Base-by-base conservation (phyloP, 305 asterid genomes). In the Ilex paraguariensis region DNA sequence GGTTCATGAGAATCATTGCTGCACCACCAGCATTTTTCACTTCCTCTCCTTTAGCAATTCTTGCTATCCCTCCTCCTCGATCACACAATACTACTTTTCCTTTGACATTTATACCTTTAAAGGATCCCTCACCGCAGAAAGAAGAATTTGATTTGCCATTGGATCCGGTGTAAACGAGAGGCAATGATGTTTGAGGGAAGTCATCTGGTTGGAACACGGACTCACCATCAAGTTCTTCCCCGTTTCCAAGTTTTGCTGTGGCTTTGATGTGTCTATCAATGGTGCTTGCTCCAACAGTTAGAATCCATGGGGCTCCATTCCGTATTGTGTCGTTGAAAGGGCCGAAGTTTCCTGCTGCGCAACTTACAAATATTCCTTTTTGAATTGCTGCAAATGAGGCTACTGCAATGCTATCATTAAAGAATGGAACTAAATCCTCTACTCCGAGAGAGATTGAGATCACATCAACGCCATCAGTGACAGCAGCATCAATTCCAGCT, bases 281-380 rank as follows among this genome's bases (percentile, higher is more conserved):
- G 2, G 87, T 84, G 79, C 87, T 79, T 6, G 90, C 85, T 2
- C 85, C 87, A 3, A 84, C 90, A 0, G 87, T 84, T 39, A 83
- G 78, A 57, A 81, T 66, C 87, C 90, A 83, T 0, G 90, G 87
- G 39, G 87, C 68, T 76, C 90, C 84, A 13, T 81, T 81, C 0
- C 83, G 65, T 58, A 76, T 56, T 0, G 90, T 15, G 16, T 75
- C 40, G 16, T 31, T 50, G 15, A 54, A 0, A 2, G 87, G 90
- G 31, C 90, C 87, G 0, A 32, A 31, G 45, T 81, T 83, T 0
- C 82, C 87, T 0, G 87, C 90, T 0, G 87, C 72, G n/a, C 79
- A 70, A 42, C 87, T 81, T 58, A 84, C 83, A 0, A 81, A 76
- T 3, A 84, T 75, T 3, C 87, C 83, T 63, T 70, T 81, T 62